Percentiles rank a stretch among this genome's conserved stretches.
Conservation (phyloP, 495 filamentous ascomycete species). For the Penicillium verhagenii region DNA sequence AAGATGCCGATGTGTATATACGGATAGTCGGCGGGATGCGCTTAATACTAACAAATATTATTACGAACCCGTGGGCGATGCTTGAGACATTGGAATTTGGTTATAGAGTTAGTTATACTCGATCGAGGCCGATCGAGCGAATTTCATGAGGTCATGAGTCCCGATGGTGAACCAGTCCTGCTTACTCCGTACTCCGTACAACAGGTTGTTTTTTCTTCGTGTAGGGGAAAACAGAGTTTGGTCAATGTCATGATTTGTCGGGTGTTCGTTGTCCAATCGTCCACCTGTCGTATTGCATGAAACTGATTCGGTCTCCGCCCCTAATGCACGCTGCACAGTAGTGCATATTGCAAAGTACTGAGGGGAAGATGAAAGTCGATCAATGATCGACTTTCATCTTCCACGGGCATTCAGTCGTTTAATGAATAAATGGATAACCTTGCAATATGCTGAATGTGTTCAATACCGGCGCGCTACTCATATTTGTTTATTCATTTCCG, state of each 20-base stretch:
- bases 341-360: too few species aligned
- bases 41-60: conserved; percentile 28
- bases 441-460: too few species aligned
- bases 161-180: conserved; percentile 15
- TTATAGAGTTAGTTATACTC: conserved; percentile 30
- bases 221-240: conserved; percentile 16
- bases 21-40: conserved; percentile 16
- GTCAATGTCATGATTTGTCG: not conserved
- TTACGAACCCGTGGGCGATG: conserved; percentile 25
- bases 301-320: not conserved
- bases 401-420: too few species aligned
- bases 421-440: too few species aligned
- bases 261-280: not conserved
- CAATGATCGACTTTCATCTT: too few species aligned
- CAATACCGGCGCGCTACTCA: too few species aligned
- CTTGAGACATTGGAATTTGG: conserved; percentile 24
- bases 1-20: conserved; percentile 31
- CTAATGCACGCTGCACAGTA: not conserved
- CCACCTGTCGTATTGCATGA: not conserved
- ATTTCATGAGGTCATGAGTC: conserved; percentile 33
- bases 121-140: conserved; percentile 14
- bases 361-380: too few species aligned
- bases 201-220: too few species aligned
- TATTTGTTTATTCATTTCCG: not conserved
- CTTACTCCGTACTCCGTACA: too few species aligned